A percentile compares a stretch with the other conserved stretches of the same genome.
Conservation (phyloP, 1,139 yeast genomes). For the Diutina sp. region DNA sequence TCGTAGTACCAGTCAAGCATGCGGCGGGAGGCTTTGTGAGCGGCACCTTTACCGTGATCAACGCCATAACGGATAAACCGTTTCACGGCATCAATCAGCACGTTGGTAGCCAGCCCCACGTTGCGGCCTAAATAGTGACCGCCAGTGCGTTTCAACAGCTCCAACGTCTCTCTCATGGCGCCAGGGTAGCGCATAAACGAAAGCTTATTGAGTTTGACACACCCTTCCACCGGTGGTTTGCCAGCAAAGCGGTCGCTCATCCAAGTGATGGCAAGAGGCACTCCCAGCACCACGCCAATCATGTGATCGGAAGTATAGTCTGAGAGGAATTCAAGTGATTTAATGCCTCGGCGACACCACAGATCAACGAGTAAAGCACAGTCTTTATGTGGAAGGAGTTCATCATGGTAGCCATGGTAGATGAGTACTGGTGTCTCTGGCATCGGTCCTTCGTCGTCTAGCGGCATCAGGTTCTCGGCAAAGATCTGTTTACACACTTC, state of each 20-base stretch:
- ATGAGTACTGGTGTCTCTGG: neutral
- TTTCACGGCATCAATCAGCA: neutral
- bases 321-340: neutral
- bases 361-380: neutral
- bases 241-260: neutral
- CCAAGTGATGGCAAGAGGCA: constrained; percentile 1
- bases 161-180: neutral
- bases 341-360: neutral
- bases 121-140: neutral
- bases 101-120: neutral
- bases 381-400: neutral
- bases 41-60: neutral
- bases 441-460: neutral
- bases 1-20: neutral
- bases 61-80: neutral
- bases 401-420: constrained; percentile 1
- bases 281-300: constrained; percentile 1
- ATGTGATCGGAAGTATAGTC: neutral
- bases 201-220: neutral
- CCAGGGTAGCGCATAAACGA: neutral
- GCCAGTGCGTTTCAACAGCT: neutral
- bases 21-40: neutral
- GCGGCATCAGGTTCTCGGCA: neutral
- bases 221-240: neutral
- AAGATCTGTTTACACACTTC: neutral